Percentiles rank a stretch among this genome's conserved stretches.
phyloP scores from a whole-genome alignment of 2,329 filamentous ascomycete species.

The Phoma sp. region DNA sequence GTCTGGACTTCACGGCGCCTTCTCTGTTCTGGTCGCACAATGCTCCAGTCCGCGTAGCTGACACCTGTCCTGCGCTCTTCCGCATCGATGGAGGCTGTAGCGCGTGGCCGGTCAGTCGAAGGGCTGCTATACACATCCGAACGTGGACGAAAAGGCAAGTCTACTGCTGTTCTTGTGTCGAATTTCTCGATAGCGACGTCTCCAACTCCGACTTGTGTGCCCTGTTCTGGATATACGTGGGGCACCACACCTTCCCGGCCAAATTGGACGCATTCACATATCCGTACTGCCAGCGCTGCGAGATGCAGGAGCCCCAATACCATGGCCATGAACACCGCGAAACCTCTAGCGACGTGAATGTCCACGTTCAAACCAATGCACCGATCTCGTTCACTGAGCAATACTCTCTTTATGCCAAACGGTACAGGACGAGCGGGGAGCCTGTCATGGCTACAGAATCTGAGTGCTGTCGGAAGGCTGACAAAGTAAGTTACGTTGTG shows the following conservation, averaged over 20 bases:
- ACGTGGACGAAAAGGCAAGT: no score
- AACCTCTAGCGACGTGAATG: slow-evolving; percentile 10
- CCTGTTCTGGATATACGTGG: no score
- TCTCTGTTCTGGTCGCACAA: neutral
- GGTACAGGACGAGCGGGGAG: no score
- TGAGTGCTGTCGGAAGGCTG: slow-evolving; percentile 8
- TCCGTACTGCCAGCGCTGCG: neutral
- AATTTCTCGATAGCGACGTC: no score
- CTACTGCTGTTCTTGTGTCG: no score
- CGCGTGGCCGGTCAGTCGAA: neutral
- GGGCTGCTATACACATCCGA: no score
- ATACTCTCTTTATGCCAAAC: neutral
- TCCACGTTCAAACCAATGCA: slow-evolving; percentile 9
- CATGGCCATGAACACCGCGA: slow-evolving; percentile 10
- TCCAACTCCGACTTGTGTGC: no score
- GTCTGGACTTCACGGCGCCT: neutral
- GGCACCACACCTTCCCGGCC: neutral
- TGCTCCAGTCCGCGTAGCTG: neutral
- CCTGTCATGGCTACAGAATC: slow-evolving; percentile 4
- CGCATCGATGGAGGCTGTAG: neutral
- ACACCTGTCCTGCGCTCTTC: slow-evolving; percentile 2
- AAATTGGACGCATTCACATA: neutral
- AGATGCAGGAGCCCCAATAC: slow-evolving; percentile 1
- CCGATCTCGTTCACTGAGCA: neutral
- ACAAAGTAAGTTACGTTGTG: slow-evolving; percentile 18